Evolutionary conservation across 768 basidiomycete species (phyloP), one percentile per base, ranked within the genome.

Genomic region (Coprinopsis sp.): DNA sequence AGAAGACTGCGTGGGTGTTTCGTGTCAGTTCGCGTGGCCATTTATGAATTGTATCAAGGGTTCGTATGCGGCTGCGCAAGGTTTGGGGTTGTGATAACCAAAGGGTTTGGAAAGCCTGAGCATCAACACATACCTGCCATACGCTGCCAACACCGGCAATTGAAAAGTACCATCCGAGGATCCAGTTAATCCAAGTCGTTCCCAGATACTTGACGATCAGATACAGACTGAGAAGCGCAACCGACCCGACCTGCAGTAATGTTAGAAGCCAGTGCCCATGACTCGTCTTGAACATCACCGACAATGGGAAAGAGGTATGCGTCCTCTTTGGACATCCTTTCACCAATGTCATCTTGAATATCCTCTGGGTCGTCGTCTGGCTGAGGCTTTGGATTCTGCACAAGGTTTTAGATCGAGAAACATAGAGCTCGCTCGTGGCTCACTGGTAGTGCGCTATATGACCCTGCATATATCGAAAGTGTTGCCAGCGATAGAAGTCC

Each of bases 301-400:
- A 89, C 85, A 30, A 90, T 66, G 18, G 87, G 87, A 53, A 90
- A 86, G 21, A 86, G 55, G 78, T 81, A 87, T 18, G 85, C 87
- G 47, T 90, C 87, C 25, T 62, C 66, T 3, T 82, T 72, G 1
- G 87, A 79, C 64, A 90, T 59, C 22, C 78, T 73, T 42, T 82
- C 81, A 2, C 69, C 56, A n/a, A 71, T 86, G 14, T 76, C 73
- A 5, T 83, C 76, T 4, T 82, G 79, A 6, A 76, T 76, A 2
- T 71, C 70, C 1, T 70, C 65, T 16, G 59, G 60, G 27, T 47
- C 41, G 25, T 51, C 46, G 14, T 52, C 39, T 14, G 45, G 43
- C 33, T 37, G n/a, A n/a, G 25, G 11, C 28, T 21, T 50, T 46
- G 19, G 31, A 21, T 28, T 30, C 30, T 11, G 5, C 38, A 21